A percentile compares a stretch with the other conserved stretches of the same genome.
Conservation (phyloP, 2,329 filamentous ascomycete genomes). For the Phyllosticta citriasiana region DNA sequence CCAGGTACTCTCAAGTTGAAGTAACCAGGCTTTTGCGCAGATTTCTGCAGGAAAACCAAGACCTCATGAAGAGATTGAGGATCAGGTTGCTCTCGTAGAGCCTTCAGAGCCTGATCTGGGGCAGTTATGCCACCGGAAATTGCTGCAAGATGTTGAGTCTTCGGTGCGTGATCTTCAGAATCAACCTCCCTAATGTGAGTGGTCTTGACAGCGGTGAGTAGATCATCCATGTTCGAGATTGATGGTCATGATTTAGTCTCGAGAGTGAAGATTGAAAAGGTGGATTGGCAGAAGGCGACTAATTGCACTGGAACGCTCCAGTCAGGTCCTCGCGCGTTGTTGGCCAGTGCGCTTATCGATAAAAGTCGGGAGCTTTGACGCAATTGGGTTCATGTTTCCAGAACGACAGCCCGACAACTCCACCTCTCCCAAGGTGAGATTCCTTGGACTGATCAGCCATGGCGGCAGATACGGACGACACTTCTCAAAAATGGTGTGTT, state of each 20-base stretch:
- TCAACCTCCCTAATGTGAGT: background rate
- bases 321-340: no score
- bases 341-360: slow-evolving; percentile 4
- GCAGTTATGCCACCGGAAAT: slow-evolving; percentile 12
- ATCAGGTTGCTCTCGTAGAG: slow-evolving; percentile 53
- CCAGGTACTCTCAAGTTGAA: slow-evolving; percentile 54
- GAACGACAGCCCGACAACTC: slow-evolving; percentile 17
- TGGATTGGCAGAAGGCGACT: background rate
- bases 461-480: slow-evolving; percentile 15
- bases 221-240: slow-evolving; percentile 36
- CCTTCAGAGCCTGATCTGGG: slow-evolving; percentile 45
- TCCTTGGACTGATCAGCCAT: slow-evolving; percentile 14
- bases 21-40: slow-evolving; percentile 15
- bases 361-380: slow-evolving; percentile 4
- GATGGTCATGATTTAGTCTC: background rate
- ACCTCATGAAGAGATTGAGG: slow-evolving; percentile 45
- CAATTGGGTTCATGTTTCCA: background rate
- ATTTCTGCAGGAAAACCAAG: slow-evolving; percentile 41
- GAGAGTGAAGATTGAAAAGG: background rate
- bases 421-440: slow-evolving; percentile 10
- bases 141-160: background rate
- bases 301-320: no score
- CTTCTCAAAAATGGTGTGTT: slow-evolving; percentile 10
- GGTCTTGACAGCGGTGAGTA: slow-evolving; percentile 38
- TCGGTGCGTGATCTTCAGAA: background rate